Evolutionary conservation across 2,329 filamentous ascomycete genomes (phyloP).

Genomic region (Stagonosporopsis rhizophila): DNA sequence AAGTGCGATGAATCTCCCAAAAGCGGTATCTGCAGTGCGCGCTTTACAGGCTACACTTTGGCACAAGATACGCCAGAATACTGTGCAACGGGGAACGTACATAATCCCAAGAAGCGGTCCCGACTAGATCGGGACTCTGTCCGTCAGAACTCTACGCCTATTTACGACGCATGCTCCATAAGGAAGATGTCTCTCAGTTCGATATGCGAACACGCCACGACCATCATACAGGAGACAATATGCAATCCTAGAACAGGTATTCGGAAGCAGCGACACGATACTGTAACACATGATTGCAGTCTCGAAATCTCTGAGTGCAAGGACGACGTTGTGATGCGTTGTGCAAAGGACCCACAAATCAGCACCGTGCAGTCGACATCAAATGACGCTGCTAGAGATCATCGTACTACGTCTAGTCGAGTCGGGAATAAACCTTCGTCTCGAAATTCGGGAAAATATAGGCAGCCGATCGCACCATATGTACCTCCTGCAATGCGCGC

Average conservation of each 20-base stretch:
- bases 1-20: not conserved
- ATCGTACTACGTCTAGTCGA: not conserved
- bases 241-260: no score
- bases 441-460: not conserved
- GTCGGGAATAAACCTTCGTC: not conserved
- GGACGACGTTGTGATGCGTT: not conserved
- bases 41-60: not conserved
- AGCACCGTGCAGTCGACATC: not conserved
- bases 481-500: slow-evolving; percentile 11
- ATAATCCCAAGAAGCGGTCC: not conserved
- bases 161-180: not conserved
- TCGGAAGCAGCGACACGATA: no score
- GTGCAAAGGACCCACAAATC: not conserved
- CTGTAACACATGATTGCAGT: no score
- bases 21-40: not conserved
- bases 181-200: not conserved
- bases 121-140: not conserved
- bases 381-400: not conserved
- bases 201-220: no score
- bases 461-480: not conserved
- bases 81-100: not conserved
- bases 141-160: not conserved
- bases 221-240: no score
- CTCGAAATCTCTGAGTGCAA: no score
- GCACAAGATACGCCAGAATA: no score